These are phyloP conservation scores for Ogataea hybrid DNA, from an alignment of 1,139 yeast species.

Conservation along the genomic window DNA sequence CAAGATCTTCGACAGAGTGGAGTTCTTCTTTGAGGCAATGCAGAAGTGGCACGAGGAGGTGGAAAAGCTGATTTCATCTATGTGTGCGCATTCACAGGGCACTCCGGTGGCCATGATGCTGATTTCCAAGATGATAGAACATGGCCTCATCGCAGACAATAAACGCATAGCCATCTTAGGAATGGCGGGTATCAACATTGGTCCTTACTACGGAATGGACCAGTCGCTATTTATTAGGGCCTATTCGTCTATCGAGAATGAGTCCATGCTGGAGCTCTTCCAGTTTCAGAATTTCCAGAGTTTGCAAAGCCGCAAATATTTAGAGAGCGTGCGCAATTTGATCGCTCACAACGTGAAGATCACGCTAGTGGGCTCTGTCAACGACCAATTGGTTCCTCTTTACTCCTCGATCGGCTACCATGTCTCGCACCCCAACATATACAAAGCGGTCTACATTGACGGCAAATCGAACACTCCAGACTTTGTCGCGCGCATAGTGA, in stretches of 20 bases:
- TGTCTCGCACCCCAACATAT: slow-evolving; percentile 84
- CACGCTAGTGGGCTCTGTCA: slow-evolving; percentile 80
- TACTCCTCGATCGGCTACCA: slow-evolving; percentile 86
- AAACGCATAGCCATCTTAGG: slow-evolving; percentile 73
- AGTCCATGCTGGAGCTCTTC: slow-evolving; percentile 79
- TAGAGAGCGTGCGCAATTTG: slow-evolving; percentile 63
- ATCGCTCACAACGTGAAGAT: slow-evolving; percentile 72
- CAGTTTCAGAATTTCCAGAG: slow-evolving; percentile 80
- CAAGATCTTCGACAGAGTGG: slow-evolving; percentile 80
- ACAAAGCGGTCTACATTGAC: slow-evolving; percentile 86
- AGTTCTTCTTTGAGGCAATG: slow-evolving; percentile 71
- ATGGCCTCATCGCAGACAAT: slow-evolving; percentile 55
- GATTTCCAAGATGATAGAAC: slow-evolving; percentile 66
- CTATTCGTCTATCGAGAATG: slow-evolving; percentile 85
- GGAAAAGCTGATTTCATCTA: slow-evolving; percentile 79
- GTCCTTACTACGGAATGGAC: slow-evolving; percentile 90
- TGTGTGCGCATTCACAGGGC: slow-evolving; percentile 94
- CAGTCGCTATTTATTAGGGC: slow-evolving; percentile 82
- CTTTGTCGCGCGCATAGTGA: slow-evolving; percentile 35
- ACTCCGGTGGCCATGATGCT: slow-evolving; percentile 86
- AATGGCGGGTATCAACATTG: slow-evolving; percentile 95
- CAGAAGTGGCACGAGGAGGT: slow-evolving; percentile 70
- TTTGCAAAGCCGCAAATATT: slow-evolving; percentile 65
- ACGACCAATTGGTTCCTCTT: slow-evolving; percentile 89
- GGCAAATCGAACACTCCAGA: slow-evolving; percentile 43